Conservation (phyloP, 495 filamentous ascomycete genomes). For the Peziza echinospora region DNA sequence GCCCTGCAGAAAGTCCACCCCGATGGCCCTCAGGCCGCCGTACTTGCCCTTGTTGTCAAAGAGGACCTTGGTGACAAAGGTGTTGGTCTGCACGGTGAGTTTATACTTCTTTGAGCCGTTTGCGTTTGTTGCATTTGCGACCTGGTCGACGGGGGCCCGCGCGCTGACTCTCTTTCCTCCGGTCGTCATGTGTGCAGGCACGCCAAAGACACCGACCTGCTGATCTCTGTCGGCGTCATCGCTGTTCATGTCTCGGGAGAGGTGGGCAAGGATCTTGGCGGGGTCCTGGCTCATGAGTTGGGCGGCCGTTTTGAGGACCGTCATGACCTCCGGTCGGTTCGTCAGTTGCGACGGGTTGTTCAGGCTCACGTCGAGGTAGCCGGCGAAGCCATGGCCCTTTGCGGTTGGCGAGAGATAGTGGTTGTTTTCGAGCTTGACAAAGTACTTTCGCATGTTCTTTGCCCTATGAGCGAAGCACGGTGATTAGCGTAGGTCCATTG, state of each 20-base stretch:
- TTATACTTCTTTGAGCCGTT: too few species aligned
- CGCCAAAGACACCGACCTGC: conserved; percentile 25
- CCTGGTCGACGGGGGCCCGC: conserved; percentile 24
- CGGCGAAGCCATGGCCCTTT: conserved; percentile 24
- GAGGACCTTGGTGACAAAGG: conserved; percentile 27
- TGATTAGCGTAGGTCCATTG: too few species aligned
- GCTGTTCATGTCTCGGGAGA: conserved; percentile 6
- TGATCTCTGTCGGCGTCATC: conserved; percentile 23
- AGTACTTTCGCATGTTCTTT: conserved; percentile 23
- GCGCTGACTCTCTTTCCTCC: conserved; percentile 24
- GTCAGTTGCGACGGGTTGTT: not conserved
- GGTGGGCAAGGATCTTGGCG: too few species aligned
- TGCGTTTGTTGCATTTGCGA: conserved; percentile 22
- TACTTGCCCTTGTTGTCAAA: conserved; percentile 18
- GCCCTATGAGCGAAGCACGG: too few species aligned
- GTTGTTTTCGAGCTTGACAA: conserved; percentile 24
- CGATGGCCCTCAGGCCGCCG: conserved; percentile 22
- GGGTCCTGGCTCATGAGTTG: not conserved
- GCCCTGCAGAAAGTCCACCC: conserved; percentile 26
- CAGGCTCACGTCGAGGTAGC: conserved; percentile 24
- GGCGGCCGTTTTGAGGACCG: not conserved
- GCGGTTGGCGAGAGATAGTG: conserved; percentile 22
- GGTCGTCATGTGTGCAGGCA: conserved; percentile 23
- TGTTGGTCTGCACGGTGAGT: conserved; percentile 26
- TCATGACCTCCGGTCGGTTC: not conserved